Base-by-base conservation (phyloP, 108 stramenopile genomes). In the Skeletonema menzelii region DNA sequence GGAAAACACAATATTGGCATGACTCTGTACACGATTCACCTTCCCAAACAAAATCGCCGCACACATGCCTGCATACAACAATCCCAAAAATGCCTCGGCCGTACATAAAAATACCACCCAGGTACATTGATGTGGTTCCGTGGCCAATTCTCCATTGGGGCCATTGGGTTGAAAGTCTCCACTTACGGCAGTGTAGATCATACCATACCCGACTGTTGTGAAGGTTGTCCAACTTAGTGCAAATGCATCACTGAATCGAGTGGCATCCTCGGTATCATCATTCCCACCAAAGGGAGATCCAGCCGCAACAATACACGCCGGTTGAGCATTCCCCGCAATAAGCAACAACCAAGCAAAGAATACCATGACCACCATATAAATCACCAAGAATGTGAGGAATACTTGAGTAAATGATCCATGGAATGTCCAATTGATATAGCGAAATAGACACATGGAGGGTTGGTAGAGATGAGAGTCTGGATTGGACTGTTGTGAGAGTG, bases 1-100 rank as follows among this genome's bases (percentile, higher is more conserved):
- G 0, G 89, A 74, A 68, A 91, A 88, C 15, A 77, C 77, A 30
- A 93, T 84, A 24, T 84, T 69, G 0, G 89, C 92, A 59, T 89
- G 85, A 37, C 65, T 72, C 65, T 93, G 89, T 27, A 91, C 83
- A 44, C 89, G 68, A 61, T 87, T 70, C 8, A 93, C 89, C 55
- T 93, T 93, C 11, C 87, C 89, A 68, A 93, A 88, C 22, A 93
- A 67, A 47, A 93, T 90, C 22, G 92, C 89, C 11, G 82, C 92
- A 67, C 92, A 93, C 62, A 90, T 85, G 1, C 92, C 89, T 15
- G 89, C 85, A 67, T 87, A 93, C 4, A 90, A 69, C 19, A 93
- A 76, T 5, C 92, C 92, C 14, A 91, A n/a, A 56, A 93, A 86
- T 0, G 92, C 87, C 53, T 87, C 89, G 11, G 84, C 61, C n/a